Evolutionary conservation across 1,284 basidiomycete genomes (phyloP).

Genomic region (Malassezia globosa): DNA sequence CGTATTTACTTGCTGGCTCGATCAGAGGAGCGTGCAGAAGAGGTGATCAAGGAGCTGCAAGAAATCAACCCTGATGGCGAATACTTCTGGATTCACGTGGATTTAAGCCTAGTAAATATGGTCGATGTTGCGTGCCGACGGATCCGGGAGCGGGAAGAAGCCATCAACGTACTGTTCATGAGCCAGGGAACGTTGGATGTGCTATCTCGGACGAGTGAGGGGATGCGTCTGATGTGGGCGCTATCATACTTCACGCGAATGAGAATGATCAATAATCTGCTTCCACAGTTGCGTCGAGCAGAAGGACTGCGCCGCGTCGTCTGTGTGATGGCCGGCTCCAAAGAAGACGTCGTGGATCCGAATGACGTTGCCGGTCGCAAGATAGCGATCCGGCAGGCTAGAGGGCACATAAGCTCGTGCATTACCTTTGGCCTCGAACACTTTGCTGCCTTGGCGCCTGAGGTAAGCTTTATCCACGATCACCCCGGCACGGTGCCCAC

Average conservation of each 20-base stretch:
- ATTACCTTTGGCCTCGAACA: slow-evolving; percentile 5
- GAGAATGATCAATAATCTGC: slow-evolving; percentile 5
- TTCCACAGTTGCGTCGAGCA: background rate
- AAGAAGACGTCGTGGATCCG: slow-evolving; percentile 2
- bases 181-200: slow-evolving; percentile 5
- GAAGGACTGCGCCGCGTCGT: slow-evolving; percentile 9
- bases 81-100: background rate
- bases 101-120: slow-evolving; percentile 3
- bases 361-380: slow-evolving; percentile 1
- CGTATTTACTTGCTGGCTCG: slow-evolving; percentile 9
- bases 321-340: slow-evolving; percentile 7
- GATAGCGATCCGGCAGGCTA: background rate
- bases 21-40: background rate
- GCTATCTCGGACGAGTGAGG: slow-evolving; percentile 1
- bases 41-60: slow-evolving; percentile 1
- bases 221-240: background rate
- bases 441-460: slow-evolving; percentile 3
- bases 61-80: slow-evolving; percentile 1
- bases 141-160: slow-evolving; percentile 1
- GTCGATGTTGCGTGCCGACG: slow-evolving; percentile 2
- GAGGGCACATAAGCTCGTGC: slow-evolving; percentile 2
- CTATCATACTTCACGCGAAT: slow-evolving; percentile 7
- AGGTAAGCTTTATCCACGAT: slow-evolving; percentile 10
- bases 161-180: slow-evolving; percentile 9
- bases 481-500: slow-evolving; percentile 4